Conservation (phyloP, 768 basidiomycete species). For the Chlorophyllum brunneum region DNA sequence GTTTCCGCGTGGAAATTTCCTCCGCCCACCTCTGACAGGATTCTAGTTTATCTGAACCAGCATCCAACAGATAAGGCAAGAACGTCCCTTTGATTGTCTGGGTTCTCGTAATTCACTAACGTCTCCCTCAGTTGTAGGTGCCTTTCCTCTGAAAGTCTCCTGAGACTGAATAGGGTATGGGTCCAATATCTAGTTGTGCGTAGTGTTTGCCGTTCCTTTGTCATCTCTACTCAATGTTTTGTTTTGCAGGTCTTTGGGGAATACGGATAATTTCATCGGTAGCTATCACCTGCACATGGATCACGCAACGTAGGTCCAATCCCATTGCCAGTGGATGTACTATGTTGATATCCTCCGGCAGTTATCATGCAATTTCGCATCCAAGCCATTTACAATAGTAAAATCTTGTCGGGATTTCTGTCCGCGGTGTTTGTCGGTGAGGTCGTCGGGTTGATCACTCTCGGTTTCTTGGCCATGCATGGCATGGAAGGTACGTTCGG, state of each 20-base stretch:
- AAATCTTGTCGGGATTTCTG: slow-evolving; percentile 15
- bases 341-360: slow-evolving; percentile 6
- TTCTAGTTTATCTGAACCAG: neutral
- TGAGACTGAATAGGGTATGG: neutral
- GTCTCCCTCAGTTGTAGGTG: slow-evolving; percentile 2
- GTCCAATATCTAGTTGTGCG: slow-evolving; percentile 16
- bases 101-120: neutral
- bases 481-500: slow-evolving; percentile 17
- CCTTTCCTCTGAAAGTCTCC: neutral
- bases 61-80: neutral
- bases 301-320: slow-evolving; percentile 20
- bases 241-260: slow-evolving; percentile 19
- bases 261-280: slow-evolving; percentile 18
- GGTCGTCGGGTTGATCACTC: slow-evolving; percentile 15
- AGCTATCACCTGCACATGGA: slow-evolving; percentile 20
- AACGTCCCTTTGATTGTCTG: neutral
- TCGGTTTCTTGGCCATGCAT: slow-evolving; percentile 17
- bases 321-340: neutral
- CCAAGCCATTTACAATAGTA: slow-evolving; percentile 21
- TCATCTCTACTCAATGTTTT: neutral
- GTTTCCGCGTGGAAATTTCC: neutral
- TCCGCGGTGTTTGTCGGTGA: slow-evolving; percentile 18
- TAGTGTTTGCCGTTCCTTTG: neutral
- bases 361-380: slow-evolving; percentile 26
- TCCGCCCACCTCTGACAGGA: neutral